These are phyloP conservation scores for Zhuliangozyma blackwelliae DNA, from an alignment of 1,139 yeast species.

Conservation along the genomic window DNA sequence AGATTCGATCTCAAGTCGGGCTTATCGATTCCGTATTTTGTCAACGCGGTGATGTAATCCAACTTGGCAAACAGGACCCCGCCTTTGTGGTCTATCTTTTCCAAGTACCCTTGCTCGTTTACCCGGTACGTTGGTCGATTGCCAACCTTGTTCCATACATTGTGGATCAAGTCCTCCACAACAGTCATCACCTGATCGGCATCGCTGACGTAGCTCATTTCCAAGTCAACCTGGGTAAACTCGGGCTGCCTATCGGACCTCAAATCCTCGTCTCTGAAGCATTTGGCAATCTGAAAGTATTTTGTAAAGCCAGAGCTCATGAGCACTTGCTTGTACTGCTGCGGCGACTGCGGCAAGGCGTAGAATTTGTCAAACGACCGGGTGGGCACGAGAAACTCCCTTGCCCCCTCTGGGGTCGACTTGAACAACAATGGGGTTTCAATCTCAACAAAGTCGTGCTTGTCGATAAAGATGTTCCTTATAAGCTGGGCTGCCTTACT, in stretches of 20 bases:
- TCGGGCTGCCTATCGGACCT: conserved; percentile 96
- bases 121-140: conserved; percentile 33
- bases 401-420: conserved; percentile 97
- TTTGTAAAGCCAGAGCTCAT: conserved; percentile 90
- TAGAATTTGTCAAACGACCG: conserved; percentile 61
- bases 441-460: conserved; percentile 65
- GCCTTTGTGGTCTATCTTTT: conserved; percentile 16
- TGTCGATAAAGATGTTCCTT: conserved; percentile 43
- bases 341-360: conserved; percentile 96
- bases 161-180: conserved; percentile 54
- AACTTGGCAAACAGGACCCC: conserved; percentile 38
- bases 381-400: conserved; percentile 93
- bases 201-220: conserved; percentile 77
- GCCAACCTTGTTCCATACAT: conserved; percentile 54
- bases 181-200: conserved; percentile 61
- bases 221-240: conserved; percentile 92
- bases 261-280: conserved; percentile 94
- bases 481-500: conserved; percentile 56
- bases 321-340: conserved; percentile 87
- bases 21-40: conserved; percentile 83
- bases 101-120: conserved; percentile 21
- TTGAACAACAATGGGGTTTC: conserved; percentile 93
- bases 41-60: conserved; percentile 65
- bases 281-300: conserved; percentile 87
- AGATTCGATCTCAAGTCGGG: conserved; percentile 78